Evolutionary conservation across 208 protist genomes (phyloP).

Genomic region (Leishmania mexicana): DNA sequence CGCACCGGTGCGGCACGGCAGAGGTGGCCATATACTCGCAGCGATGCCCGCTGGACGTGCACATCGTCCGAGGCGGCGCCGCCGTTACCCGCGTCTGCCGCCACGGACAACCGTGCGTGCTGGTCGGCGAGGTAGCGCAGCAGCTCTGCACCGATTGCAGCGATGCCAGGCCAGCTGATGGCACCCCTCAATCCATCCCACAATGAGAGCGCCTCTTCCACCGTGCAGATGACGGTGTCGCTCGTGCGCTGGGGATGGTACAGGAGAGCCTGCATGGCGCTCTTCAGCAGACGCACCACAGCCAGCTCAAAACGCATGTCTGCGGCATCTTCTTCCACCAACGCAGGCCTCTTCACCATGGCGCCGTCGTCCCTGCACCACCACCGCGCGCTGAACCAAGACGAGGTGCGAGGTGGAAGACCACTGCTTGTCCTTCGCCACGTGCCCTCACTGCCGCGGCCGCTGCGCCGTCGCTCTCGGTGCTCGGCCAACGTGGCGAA

Average conservation of each 20-base stretch:
- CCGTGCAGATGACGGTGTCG: constrained; percentile 8
- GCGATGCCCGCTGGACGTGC: constrained; percentile 12
- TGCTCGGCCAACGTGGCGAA: constrained; percentile 29
- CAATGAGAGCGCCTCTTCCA: constrained; percentile 43
- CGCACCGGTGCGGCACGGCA: constrained; percentile 8
- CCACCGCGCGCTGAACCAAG: constrained; percentile 10
- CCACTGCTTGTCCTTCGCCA: constrained; percentile 2
- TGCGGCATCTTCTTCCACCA: not conserved
- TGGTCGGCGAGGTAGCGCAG: constrained; percentile 31
- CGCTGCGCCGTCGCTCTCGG: constrained; percentile 15
- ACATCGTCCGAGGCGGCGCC: not conserved
- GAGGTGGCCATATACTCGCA: constrained; percentile 23
- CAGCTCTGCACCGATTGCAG: constrained; percentile 45
- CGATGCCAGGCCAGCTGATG: constrained; percentile 40
- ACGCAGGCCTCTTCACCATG: not conserved
- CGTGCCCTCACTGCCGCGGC: not conserved
- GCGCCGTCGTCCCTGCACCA: not conserved
- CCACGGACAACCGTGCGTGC: constrained; percentile 6
- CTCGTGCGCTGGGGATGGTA: constrained; percentile 17
- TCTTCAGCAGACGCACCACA: constrained; percentile 56
- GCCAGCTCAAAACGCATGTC: constrained; percentile 43
- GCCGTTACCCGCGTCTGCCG: not conserved
- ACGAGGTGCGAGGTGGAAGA: not conserved
- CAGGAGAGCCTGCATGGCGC: constrained; percentile 51
- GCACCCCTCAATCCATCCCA: constrained; percentile 40